phyloP scores from a whole-genome alignment of 306 rosid species.

The Quercus cerris region DNA sequence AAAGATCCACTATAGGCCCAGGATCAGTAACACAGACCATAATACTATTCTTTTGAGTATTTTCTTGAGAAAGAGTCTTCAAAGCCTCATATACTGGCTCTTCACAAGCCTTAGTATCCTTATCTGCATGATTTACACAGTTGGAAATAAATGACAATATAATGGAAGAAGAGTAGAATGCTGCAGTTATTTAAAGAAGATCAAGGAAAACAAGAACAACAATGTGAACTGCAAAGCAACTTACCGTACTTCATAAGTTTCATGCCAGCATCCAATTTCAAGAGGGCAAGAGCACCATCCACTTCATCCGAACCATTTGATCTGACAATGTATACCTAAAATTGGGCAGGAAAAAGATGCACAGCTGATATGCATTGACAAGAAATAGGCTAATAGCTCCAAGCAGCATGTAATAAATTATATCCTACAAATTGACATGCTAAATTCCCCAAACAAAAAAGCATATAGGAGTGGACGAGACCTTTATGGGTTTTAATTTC shows the following conservation, averaged over 20 bases:
- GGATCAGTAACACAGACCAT: background rate
- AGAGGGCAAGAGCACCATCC: constrained; percentile 44
- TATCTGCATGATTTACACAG: constrained; percentile 11
- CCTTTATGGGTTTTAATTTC: too few species aligned
- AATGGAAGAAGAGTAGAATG: background rate
- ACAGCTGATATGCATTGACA: background rate
- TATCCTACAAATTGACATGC: background rate
- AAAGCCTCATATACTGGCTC: constrained; percentile 5
- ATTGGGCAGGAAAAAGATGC: background rate
- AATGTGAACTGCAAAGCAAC: constrained; percentile 14
- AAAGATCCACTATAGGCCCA: constrained; percentile 6
- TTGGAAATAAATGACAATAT: background rate
- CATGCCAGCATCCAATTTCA: constrained; percentile 22
- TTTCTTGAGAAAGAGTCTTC: constrained; percentile 17
- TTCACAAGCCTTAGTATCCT: background rate
- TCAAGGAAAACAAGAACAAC: background rate
- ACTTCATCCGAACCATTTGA: constrained; percentile 32
- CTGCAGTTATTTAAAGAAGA: background rate
- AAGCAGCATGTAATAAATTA: background rate
- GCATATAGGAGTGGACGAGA: background rate
- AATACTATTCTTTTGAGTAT: background rate
- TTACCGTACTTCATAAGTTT: constrained; percentile 16
- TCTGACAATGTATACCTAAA: constrained; percentile 61
- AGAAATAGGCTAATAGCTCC: background rate
- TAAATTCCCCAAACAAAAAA: background rate